Percentiles rank a stretch among this genome's conserved stretches.
Conservation (phyloP, 441 rosid species). For the Gossypium gossypioides region DNA sequence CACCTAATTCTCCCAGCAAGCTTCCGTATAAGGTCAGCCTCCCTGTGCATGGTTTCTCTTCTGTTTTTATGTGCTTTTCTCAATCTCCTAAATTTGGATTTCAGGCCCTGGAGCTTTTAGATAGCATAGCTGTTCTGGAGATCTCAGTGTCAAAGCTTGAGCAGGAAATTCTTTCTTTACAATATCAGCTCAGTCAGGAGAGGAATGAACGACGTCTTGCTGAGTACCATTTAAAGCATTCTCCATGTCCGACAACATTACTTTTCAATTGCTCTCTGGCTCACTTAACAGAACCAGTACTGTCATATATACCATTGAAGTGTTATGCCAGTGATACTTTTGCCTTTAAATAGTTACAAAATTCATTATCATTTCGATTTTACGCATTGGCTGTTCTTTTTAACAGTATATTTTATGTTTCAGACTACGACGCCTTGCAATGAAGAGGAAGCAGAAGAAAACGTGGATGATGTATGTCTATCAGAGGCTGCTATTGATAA, state of each 20-base stretch:
- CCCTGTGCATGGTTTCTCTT: constrained; percentile 10
- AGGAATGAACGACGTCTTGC: constrained; percentile 65
- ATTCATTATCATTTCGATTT: background rate
- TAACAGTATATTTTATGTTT: constrained; percentile 15
- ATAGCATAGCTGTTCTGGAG: constrained; percentile 63
- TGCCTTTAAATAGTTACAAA: background rate
- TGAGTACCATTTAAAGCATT: constrained; percentile 49
- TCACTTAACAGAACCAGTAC: constrained; percentile 37
- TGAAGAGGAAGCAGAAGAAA: constrained; percentile 23
- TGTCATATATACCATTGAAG: background rate
- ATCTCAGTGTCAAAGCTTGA: constrained; percentile 72
- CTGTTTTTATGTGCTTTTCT: constrained; percentile 11
- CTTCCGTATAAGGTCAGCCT: constrained; percentile 61
- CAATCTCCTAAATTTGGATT: constrained; percentile 11
- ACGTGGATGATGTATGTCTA: constrained; percentile 15
- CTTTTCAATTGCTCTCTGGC: constrained; percentile 23
- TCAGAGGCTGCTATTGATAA: constrained; percentile 14
- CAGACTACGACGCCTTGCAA: constrained; percentile 30
- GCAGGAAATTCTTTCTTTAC: constrained; percentile 57
- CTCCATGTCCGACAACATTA: constrained; percentile 27
- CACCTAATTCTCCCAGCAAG: constrained; percentile 42
- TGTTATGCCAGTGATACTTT: background rate
- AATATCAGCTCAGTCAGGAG: constrained; percentile 72
- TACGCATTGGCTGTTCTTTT: background rate
- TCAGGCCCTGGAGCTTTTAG: constrained; percentile 75